These are phyloP conservation scores for Metschnikowia baotianmanensis DNA, from an alignment of 805 yeast species.

Conservation along the genomic window DNA sequence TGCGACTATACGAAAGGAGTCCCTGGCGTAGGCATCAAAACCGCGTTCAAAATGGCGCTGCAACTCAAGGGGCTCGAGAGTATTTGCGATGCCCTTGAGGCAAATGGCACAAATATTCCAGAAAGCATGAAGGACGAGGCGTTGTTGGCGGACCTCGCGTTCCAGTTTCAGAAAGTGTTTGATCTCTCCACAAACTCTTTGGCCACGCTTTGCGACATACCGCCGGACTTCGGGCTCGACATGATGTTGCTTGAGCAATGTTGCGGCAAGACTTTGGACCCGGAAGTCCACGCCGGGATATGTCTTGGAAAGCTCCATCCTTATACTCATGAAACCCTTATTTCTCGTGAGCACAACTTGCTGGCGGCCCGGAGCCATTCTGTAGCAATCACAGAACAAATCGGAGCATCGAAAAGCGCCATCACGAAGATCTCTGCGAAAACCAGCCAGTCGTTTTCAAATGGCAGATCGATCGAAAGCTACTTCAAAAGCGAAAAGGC, in stretches of 20 bases:
- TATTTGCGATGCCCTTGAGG: slow-evolving; percentile 52
- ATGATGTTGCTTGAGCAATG: slow-evolving; percentile 42
- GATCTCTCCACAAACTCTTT: slow-evolving; percentile 54
- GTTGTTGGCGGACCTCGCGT: slow-evolving; percentile 69
- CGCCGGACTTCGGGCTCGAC: slow-evolving; percentile 40
- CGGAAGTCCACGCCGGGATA: slow-evolving; percentile 49
- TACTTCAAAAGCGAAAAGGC: slow-evolving; percentile 12
- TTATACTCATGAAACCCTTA: slow-evolving; percentile 44
- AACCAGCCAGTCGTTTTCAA: slow-evolving; percentile 11
- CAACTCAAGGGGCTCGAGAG: slow-evolving; percentile 51
- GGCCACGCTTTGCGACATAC: slow-evolving; percentile 59
- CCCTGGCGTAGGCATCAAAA: slow-evolving; percentile 73
- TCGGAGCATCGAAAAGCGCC: no score
- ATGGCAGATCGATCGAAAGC: slow-evolving; percentile 14
- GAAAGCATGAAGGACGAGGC: slow-evolving; percentile 58
- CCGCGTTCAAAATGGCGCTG: slow-evolving; percentile 63
- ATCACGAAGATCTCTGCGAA: no score
- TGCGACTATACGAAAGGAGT: slow-evolving; percentile 94
- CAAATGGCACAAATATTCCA: slow-evolving; percentile 65
- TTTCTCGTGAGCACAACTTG: slow-evolving; percentile 46
- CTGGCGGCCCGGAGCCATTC: slow-evolving; percentile 16
- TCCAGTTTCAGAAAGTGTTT: slow-evolving; percentile 81
- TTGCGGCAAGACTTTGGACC: slow-evolving; percentile 45
- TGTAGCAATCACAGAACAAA: background rate
- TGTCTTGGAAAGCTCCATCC: slow-evolving; percentile 74